Percentiles rank a stretch among this genome's conserved stretches.
Conservation (phyloP, 805 yeast species). For the Lachancea cidri region DNA sequence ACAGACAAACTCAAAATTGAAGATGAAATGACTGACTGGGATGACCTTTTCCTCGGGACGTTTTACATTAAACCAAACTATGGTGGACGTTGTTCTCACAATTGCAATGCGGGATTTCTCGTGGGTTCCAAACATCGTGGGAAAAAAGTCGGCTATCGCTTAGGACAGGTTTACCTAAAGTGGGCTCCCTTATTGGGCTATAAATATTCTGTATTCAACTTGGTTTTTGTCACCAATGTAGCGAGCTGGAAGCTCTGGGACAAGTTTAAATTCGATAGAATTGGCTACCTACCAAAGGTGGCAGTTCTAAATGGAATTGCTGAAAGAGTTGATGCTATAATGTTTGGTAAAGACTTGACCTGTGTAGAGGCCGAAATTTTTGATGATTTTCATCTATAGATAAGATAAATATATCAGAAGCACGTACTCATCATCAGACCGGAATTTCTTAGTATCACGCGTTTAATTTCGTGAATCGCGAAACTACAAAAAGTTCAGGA, state of each 20-base stretch:
- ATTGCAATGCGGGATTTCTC: slow-evolving; percentile 82
- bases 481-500: no score
- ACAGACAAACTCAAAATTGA: slow-evolving; percentile 31
- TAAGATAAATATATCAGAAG: background rate
- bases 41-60: slow-evolving; percentile 54
- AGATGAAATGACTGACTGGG: slow-evolving; percentile 40
- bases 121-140: slow-evolving; percentile 62
- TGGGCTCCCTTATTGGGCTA: slow-evolving; percentile 81
- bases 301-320: slow-evolving; percentile 63
- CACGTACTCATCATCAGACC: background rate
- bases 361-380: slow-evolving; percentile 24
- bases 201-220: slow-evolving; percentile 76
- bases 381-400: slow-evolving; percentile 15
- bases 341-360: slow-evolving; percentile 63
- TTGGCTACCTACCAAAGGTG: slow-evolving; percentile 71
- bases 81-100: slow-evolving; percentile 76
- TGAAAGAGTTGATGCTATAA: slow-evolving; percentile 66
- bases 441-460: no score
- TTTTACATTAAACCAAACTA: slow-evolving; percentile 86
- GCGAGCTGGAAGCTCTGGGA: slow-evolving; percentile 85
- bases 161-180: slow-evolving; percentile 61
- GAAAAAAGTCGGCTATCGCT: slow-evolving; percentile 57
- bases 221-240: slow-evolving; percentile 75
- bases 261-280: slow-evolving; percentile 67
- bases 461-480: no score